Evolutionary conservation across 1,284 basidiomycete genomes (phyloP), one percentile per base, ranked within the genome.

Genomic region (Tilletia setariae): DNA sequence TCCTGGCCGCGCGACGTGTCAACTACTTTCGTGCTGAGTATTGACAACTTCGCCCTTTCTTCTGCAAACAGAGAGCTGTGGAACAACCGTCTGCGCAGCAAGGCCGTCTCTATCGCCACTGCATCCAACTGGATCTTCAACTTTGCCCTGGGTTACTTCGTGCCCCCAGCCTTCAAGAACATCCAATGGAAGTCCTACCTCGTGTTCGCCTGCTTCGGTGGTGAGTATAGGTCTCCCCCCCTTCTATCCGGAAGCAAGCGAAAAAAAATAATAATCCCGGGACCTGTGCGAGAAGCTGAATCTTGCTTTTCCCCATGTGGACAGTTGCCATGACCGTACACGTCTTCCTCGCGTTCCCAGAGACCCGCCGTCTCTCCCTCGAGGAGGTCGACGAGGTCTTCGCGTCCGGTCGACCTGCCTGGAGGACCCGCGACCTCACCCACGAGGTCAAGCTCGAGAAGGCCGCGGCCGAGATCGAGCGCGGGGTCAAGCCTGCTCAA

Each of bases 171-270:
- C 1, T 69, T 75, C 65, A 65, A 69, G 59, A 68, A 66, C 69
- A 75, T 75, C 44, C 66, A 66, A 51, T 74, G 72, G 72, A 70
- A 69, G 63, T 51, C 28, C 65, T 75, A 74, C 73, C 64, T 74
- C 51, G 67, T 74, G 59, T 74, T 70, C 30, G 69, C 67, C 51
- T 63, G 43, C 67, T 70, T 76, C 64, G 56, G 65, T 3, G 35
- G 35, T 40, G 11, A 40, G 35, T 40, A 4, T 40, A n/a, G n/a
- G n/a, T n/a, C n/a, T n/a, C n/a, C n/a, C n/a, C n/a, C n/a, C n/a
- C n/a, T n/a, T n/a, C n/a, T n/a, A n/a, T n/a, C n/a, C n/a, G n/a
- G n/a, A n/a, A n/a, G n/a, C n/a, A n/a, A n/a, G n/a, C n/a, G n/a
- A n/a, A n/a, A n/a, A n/a, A n/a, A n/a, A n/a, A n/a, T n/a, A n/a